Evolutionary conservation across 2,329 filamentous ascomycete genomes (phyloP).

Genomic region (Blumeriella jaapii): DNA sequence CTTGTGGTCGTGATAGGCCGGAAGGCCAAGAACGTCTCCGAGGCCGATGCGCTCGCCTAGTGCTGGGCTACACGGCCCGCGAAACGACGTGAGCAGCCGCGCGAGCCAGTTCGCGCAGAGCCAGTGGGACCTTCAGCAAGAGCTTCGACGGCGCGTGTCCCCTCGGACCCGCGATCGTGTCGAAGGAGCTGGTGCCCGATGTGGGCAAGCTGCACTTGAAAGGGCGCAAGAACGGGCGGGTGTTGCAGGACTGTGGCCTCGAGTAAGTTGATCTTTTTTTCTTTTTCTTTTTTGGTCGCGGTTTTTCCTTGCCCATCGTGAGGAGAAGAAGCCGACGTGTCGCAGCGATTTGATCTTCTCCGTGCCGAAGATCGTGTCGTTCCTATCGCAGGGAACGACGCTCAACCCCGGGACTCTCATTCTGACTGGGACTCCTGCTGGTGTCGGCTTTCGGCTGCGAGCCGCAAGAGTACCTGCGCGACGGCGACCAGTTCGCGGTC

Average conservation of each 20-base stretch:
- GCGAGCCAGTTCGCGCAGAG: slow-evolving; percentile 37
- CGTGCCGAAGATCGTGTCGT: slow-evolving; percentile 34
- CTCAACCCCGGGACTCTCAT: slow-evolving; percentile 33
- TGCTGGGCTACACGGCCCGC: slow-evolving; percentile 44
- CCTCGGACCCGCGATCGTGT: slow-evolving; percentile 39
- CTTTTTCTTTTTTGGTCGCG: no score
- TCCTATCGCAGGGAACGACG: slow-evolving; percentile 33
- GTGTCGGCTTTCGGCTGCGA: slow-evolving; percentile 23
- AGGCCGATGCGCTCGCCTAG: slow-evolving; percentile 37
- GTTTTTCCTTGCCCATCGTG: not conserved
- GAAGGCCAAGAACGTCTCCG: slow-evolving; percentile 36
- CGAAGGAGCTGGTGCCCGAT: slow-evolving; percentile 31
- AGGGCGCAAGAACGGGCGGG: slow-evolving; percentile 38
- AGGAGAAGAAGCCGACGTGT: slow-evolving; percentile 6
- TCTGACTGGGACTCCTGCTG: slow-evolving; percentile 36
- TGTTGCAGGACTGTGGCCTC: slow-evolving; percentile 36
- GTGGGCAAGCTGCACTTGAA: slow-evolving; percentile 31
- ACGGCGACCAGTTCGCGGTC: slow-evolving; percentile 36
- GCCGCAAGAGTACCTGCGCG: slow-evolving; percentile 33
- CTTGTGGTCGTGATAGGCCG: slow-evolving; percentile 38
- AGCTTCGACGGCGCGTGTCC: slow-evolving; percentile 39
- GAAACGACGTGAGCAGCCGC: slow-evolving; percentile 45
- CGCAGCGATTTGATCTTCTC: slow-evolving; percentile 35
- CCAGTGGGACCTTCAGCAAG: slow-evolving; percentile 41
- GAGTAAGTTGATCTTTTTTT: slow-evolving; percentile 31